Base-by-base conservation (phyloP, 2,329 filamentous ascomycete species). In the Diaporthe longicolla region DNA sequence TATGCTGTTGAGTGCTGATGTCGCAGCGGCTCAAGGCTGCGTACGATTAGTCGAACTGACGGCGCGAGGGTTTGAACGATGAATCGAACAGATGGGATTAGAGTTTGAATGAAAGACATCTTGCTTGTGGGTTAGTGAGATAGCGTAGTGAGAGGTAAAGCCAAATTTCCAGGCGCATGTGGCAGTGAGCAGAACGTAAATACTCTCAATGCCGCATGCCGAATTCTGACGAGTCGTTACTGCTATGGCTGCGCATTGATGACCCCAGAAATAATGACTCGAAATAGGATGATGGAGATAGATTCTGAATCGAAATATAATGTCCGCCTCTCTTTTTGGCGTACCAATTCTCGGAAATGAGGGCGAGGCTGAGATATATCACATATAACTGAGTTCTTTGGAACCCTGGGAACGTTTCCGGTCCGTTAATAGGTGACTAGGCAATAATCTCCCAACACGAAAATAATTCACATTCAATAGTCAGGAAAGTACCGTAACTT, bases 81-180 rank as follows among this genome's bases (percentile, higher is more conserved):
- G 59, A 65, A 11, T 65, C 26, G 59, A 65, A 65, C 24, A 7
- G 59, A 48, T 50, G 26, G 61, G 13, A 66, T 66, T 52, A 50
- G 24, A 15, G 26, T 66, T 66, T 13, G 43, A 24, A 66, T 9
- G 8, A 66, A 37, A 52, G 10, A 66, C 43, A 50, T 50, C 11
- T 52, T 66, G 43, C 26, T 50, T 19, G 43, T 2, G 15, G 11
- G 50, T 24, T 19, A 37, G 43, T 52, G 29, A 43, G 40, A 43
- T 4, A 9, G 21, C 48, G 11, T 19, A 37, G 43, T 52, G 29
- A 48, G 26, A 8, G n/a, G n/a, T 19, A 21, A 52, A 66, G 43
- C 61, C 43, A 52, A 66, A 52, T 52, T 32, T 37, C 35, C 21
- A 35, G 43, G n/a, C 43, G 37, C 29, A 19, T n/a, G 43, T 37